A percentile compares a stretch with the other conserved stretches of the same genome.
These are phyloP conservation scores for Xerocomellus chrysenteron DNA, from an alignment of 768 basidiomycete genomes.

Conservation along the genomic window DNA sequence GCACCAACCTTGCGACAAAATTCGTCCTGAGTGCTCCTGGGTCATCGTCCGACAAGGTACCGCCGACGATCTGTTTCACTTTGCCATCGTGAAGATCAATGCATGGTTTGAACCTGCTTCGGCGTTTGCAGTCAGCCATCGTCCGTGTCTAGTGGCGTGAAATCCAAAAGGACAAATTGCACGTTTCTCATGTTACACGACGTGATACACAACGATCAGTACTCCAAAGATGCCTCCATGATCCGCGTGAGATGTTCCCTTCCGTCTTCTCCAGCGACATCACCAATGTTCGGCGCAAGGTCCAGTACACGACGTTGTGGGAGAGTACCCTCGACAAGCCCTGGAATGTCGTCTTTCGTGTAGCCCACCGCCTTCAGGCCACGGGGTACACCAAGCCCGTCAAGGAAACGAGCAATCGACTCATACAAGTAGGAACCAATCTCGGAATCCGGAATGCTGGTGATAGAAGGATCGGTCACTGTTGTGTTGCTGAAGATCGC, in stretches of 20 bases:
- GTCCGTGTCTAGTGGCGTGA: neutral
- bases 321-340: constrained; percentile 86
- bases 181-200: constrained; percentile 2
- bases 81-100: constrained; percentile 95
- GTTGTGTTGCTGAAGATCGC: constrained; percentile 75
- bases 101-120: constrained; percentile 80
- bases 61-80: constrained; percentile 98
- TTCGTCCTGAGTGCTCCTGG: constrained; percentile 75
- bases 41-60: constrained; percentile 74
- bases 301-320: constrained; percentile 92
- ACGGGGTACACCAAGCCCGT: constrained; percentile 79
- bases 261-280: constrained; percentile 80
- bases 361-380: constrained; percentile 85
- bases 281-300: constrained; percentile 86
- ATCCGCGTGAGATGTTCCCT: constrained; percentile 78
- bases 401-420: constrained; percentile 85
- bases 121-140: constrained; percentile 25
- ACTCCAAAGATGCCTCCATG: constrained; percentile 76
- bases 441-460: constrained; percentile 73
- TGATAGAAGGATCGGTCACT: constrained; percentile 65
- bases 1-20: constrained; percentile 76
- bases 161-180: neutral
- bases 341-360: constrained; percentile 58
- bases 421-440: constrained; percentile 80
- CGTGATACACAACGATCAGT: constrained; percentile 38